Conservation (phyloP, 495 filamentous ascomycete species). For the Tuber magnatum region DNA sequence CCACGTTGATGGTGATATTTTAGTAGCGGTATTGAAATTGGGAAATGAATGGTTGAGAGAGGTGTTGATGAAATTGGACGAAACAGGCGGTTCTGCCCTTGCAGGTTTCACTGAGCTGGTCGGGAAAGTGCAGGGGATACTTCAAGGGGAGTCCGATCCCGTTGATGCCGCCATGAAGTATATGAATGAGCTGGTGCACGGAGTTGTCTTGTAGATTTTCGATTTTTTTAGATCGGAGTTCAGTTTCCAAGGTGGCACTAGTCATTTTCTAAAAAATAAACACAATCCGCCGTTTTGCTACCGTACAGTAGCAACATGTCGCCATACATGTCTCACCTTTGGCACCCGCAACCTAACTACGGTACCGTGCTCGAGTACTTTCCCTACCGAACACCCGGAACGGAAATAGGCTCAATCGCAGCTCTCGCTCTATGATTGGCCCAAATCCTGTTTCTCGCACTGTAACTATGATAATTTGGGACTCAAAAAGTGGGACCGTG, state of each 20-base stretch:
- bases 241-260: not conserved
- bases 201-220: slow-evolving; percentile 38
- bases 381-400: not conserved
- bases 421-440: not conserved
- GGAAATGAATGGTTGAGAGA: slow-evolving; percentile 34
- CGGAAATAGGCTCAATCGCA: not conserved
- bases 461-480: not conserved
- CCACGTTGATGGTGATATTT: slow-evolving; percentile 37
- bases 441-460: not conserved
- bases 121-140: slow-evolving; percentile 49
- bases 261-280: slow-evolving; percentile 1
- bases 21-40: slow-evolving; percentile 30
- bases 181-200: slow-evolving; percentile 45
- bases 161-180: slow-evolving; percentile 45
- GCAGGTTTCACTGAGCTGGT: slow-evolving; percentile 46
- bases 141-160: slow-evolving; percentile 46
- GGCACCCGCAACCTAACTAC: not conserved
- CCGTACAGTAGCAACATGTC: not conserved
- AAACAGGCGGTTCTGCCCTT: slow-evolving; percentile 13
- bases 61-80: slow-evolving; percentile 17
- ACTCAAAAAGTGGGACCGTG: not conserved
- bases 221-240: not conserved
- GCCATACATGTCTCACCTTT: not conserved
- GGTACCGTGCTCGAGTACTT: not conserved
- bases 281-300: not conserved